Evolutionary conservation across 2,329 filamentous ascomycete species (phyloP).

Genomic region (Macrophomina pseudophaseolina): DNA sequence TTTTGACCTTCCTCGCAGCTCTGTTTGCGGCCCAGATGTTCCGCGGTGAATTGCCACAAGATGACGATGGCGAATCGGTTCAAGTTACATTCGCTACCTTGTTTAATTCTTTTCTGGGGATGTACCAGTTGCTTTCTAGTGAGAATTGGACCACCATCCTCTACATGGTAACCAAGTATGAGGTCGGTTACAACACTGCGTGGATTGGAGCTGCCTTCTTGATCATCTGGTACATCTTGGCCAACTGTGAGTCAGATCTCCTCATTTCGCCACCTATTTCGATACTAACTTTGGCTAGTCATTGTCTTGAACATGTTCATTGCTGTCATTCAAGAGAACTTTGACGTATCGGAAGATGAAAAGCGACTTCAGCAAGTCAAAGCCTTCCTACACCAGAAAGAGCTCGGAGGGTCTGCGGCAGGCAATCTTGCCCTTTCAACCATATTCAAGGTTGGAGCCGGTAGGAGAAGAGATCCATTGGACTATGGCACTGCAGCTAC

Average conservation of each 20-base stretch:
- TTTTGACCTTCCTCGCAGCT: slow-evolving; percentile 90
- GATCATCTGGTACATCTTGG: slow-evolving; percentile 92
- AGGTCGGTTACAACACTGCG: slow-evolving; percentile 69
- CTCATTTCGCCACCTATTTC: not conserved
- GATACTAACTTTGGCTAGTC: slow-evolving; percentile 48
- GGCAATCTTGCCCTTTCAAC: slow-evolving; percentile 74
- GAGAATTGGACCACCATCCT: slow-evolving; percentile 94
- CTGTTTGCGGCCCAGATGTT: slow-evolving; percentile 95
- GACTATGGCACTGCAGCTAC: slow-evolving; percentile 91
- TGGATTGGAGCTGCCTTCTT: slow-evolving; percentile 94
- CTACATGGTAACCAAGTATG: slow-evolving; percentile 78
- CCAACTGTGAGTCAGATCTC: slow-evolving; percentile 61
- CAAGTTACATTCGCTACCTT: slow-evolving; percentile 84
- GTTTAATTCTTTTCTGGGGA: slow-evolving; percentile 94
- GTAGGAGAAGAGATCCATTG: slow-evolving; percentile 75
- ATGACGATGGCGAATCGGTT: slow-evolving; percentile 68
- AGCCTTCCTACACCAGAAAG: slow-evolving; percentile 89
- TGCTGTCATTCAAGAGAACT: slow-evolving; percentile 99
- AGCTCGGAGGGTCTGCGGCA: slow-evolving; percentile 62
- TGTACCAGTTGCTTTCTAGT: slow-evolving; percentile 96
- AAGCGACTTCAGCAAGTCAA: slow-evolving; percentile 97
- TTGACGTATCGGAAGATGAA: slow-evolving; percentile 97
- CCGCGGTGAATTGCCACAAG: slow-evolving; percentile 76
- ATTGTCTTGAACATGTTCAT: slow-evolving; percentile 99
- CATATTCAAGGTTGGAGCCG: slow-evolving; percentile 65